Evolutionary conservation across 163 green algal species (phyloP).

Genomic region (Volvox carteri): DNA sequence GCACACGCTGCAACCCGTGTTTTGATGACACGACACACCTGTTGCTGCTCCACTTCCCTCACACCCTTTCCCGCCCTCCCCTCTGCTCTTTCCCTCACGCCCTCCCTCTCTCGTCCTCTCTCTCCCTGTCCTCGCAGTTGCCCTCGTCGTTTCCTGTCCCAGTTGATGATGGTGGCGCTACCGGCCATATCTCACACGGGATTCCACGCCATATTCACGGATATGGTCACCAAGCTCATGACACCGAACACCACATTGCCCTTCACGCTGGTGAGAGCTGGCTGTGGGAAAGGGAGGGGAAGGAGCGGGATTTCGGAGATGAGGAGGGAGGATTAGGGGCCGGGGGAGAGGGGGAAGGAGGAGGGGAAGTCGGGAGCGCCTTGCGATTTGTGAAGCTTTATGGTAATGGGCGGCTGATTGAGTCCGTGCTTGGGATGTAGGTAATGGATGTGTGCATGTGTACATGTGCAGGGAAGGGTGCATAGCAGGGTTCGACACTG

Average conservation of each 20-base stretch:
- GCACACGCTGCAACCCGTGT: too few relatives aligned
- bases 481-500: too few relatives aligned
- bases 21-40: too few relatives aligned
- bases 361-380: neutral
- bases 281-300: neutral
- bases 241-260: slow-evolving; percentile 27
- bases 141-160: slow-evolving; percentile 60
- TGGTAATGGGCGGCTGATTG: too few relatives aligned
- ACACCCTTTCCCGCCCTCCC: neutral
- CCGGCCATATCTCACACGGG: slow-evolving; percentile 58
- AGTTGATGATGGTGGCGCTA: slow-evolving; percentile 58
- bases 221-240: slow-evolving; percentile 57
- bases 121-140: neutral
- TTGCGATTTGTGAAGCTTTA: too few relatives aligned
- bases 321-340: neutral
- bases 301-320: neutral
- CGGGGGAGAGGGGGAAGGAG: neutral
- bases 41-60: neutral
- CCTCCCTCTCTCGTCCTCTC: neutral
- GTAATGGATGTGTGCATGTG: too few relatives aligned
- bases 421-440: too few relatives aligned
- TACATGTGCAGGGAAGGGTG: too few relatives aligned
- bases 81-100: neutral
- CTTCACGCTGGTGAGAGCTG: neutral
- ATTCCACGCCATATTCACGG: slow-evolving; percentile 68